Base-by-base conservation (phyloP, 31 red algal species). In the Pterothamnion heteromorphum region DNA sequence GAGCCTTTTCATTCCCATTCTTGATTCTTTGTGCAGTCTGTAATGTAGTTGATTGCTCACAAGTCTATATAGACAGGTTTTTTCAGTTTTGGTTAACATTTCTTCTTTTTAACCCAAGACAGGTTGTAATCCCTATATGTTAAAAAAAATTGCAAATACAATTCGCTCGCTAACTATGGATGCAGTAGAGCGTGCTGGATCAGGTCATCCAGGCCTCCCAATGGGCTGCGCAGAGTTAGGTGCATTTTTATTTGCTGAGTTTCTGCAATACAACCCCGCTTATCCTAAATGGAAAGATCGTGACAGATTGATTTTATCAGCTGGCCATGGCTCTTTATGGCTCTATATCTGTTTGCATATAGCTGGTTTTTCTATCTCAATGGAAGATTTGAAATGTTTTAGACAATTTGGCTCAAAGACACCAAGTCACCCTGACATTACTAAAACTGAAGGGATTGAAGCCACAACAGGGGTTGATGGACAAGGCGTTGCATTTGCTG, bases 311-410 rank as follows among this genome's bases (percentile, higher is more conserved):
- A 93, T 99, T 21, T 82, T 99, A 30, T 97, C 96, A 0, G 93
- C 93, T 30, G 98, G 98, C 9, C 98, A 99, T 90, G 98, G 96
- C 31, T 97, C 96, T 32, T 97, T 99, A 96, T 92, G 97, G 22
- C 34, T 91, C 85, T 99, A 99, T 91, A 92, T 95, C 33, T 80
- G 95, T 18, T 83, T 99, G 2, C 74, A 97, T 43, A 87, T 99
- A 23, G 95, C 44, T 57, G 98, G 98, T 5, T 99, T 95, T 92
- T 94, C 92, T 28, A 92, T 96, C 22, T 93, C 89, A 5, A 84
- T 99, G 34, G 95, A 99, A 1, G 98, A 99, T 84, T 91, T 99
- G 35, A 96, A 97, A 87, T 37, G 94, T 26, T 99, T 99, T 84
- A 93, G 98, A 5, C 78, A 97, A 89, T 88, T 95, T 30, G 36